These are phyloP conservation scores for Solanum chmielewskii DNA, from an alignment of 257 asterid genomes.

Conservation along the genomic window DNA sequence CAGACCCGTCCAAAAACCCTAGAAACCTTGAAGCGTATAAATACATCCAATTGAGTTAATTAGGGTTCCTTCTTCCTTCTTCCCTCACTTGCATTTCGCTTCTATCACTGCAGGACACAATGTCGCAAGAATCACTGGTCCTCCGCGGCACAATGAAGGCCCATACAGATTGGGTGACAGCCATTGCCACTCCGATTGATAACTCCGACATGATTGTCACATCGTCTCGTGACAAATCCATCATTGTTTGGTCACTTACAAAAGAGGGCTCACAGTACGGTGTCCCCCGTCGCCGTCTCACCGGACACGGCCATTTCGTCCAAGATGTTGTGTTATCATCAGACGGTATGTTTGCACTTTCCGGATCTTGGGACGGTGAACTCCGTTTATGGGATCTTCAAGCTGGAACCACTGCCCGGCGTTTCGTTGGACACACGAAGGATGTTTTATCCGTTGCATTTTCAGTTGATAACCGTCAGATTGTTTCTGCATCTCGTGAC, in stretches of 20 bases:
- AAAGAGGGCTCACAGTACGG: slow-evolving; percentile 8
- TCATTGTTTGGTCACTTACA: slow-evolving; percentile 7
- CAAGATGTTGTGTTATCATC: slow-evolving; percentile 81
- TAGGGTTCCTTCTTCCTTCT: not conserved
- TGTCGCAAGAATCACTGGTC: slow-evolving; percentile 7
- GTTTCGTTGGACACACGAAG: slow-evolving; percentile 78
- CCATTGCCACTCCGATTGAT: slow-evolving; percentile 16
- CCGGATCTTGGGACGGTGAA: slow-evolving; percentile 91
- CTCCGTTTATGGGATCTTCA: slow-evolving; percentile 79
- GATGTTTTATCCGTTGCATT: slow-evolving; percentile 83
- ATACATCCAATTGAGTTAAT: not conserved
- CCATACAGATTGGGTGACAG: slow-evolving; percentile 23
- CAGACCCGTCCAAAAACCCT: not conserved
- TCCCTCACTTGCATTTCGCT: not conserved
- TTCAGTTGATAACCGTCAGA: slow-evolving; percentile 24
- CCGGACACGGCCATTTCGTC: slow-evolving; percentile 56
- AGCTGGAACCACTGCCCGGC: slow-evolving; percentile 63
- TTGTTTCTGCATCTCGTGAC: slow-evolving; percentile 10
- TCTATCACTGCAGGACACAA: not conserved
- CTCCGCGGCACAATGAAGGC: slow-evolving; percentile 13
- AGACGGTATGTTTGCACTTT: slow-evolving; percentile 80
- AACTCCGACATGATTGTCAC: slow-evolving; percentile 17
- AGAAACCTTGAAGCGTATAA: not conserved
- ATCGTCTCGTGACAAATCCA: slow-evolving; percentile 15
- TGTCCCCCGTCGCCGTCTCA: slow-evolving; percentile 9